Base-by-base conservation (phyloP, 441 rosid genomes). In the Melastoma candidum region DNA sequence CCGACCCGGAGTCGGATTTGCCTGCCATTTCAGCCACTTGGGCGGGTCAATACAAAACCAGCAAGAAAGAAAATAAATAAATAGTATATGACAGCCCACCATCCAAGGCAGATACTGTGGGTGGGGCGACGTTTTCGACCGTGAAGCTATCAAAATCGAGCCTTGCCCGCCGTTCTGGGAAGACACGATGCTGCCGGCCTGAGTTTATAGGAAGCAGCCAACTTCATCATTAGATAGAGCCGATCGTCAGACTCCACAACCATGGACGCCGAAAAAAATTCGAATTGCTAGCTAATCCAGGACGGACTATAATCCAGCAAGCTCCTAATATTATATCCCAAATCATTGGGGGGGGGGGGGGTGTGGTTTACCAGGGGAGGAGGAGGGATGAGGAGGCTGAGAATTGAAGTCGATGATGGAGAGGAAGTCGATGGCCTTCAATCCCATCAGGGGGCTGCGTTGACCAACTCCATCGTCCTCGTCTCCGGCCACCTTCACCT, bases 181-280 rank as follows among this genome's bases (percentile, higher is more conserved):
- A 61, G 65, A 63, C 75, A 43, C 47, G 63, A 46, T 56, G 57
- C 64, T 57, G 66, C 66, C 66, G 74, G 68, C 62, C 86, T 76
- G 74, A 32, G 17, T 29, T 52, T 26, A 51, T 22, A 52, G 22
- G 17, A 52, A 29, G 44, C 24, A 36, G 41, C 8, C 41, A 14
- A 52, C 8, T 52, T 44, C 36, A 52, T 24, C 26, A 52, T 8
- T 51, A 29, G 46, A 29, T 52, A 14, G 26, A 52, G 12, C 2
- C 13, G 8, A 11, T 8, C 4, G 5, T 8, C 36, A 14, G 22
- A 10, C 41, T 32, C 41, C 41, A 32, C 7, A 4, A 32, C 41
- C 41, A 32, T 32, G 8, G 41, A 32, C 6, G 7, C 41, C 7
- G 3, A 4, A 3, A 29, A 29, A 29, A 32, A 17, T 17, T 32